Base-by-base conservation (phyloP, 441 rosid species). In the Biscutella auriculata region DNA sequence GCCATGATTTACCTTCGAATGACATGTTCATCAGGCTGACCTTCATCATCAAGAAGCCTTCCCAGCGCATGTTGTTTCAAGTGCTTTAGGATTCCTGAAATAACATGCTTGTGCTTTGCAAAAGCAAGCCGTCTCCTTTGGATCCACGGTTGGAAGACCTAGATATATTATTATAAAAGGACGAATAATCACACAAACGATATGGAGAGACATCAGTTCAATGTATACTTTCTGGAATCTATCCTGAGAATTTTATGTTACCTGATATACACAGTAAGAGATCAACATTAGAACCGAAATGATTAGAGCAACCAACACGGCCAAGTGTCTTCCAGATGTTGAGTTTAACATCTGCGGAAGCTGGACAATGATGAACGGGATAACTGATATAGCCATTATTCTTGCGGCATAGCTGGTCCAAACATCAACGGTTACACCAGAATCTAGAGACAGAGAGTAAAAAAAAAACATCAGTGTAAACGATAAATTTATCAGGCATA, bases 341-440 rank as follows among this genome's bases (percentile, higher is more conserved):
- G 97, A 86, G 37, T 64, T 48, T 53, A 88, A 73, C 65, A 78
- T 9, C 54, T 92, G 95, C 35, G 88, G 92, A 46, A 88, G 44
- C 75, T 92, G 95, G 60, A 92, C 98, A 54, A 88, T 69, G 52
- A 92, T 11, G 62, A 92, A 92, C 6, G 98, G 98, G 53, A 92
- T 67, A 57, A 92, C 70, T 8, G 98, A 92, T 62, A 88, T 69
- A 27, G 70, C 79, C 98, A 92, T 92, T 50, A 92, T 80, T 61
- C 80, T 66, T 47, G 98, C 97, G 34, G 97, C 92, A 67, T 86
- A 88, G 60, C 81, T 75, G 32, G 98, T 88, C 97, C 95, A 86
- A 27, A 83, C 53, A 77, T 92, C 98, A 54, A 89, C 87, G 60
- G 88, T 87, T 25, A 88, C 88, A 63, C 98, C 98, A 57, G 81